Base-by-base conservation (phyloP, 306 rosid genomes). In the Dryas octopetala region DNA sequence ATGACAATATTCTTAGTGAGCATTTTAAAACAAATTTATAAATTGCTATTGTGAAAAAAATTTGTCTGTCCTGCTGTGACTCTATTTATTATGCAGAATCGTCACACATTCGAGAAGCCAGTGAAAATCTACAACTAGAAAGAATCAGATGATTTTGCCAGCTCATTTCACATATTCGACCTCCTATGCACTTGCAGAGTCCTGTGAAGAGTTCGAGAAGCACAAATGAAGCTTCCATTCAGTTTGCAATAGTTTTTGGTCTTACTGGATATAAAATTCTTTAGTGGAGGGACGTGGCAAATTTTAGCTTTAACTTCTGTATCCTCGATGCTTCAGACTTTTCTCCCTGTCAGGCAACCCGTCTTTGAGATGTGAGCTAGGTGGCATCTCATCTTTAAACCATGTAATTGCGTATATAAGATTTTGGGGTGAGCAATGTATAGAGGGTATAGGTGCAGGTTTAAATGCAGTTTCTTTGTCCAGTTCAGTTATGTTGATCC, bases 61-160 rank as follows among this genome's bases (percentile, higher is more conserved):
- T 46, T 68, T 68, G 13, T 45, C 41, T 48, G 11, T 15, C 15
- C 46, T 32, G 16, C 40, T 17, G 46, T 63, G 1, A 38, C 45
- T 4, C 57, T 52, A 15, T 51, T 13, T 77, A 80, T 76, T 81
- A 81, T 85, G 90, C 97, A 89, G 97, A 89, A 85, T 67, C 97
- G 89, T 62, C 90, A 85, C 51, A 68, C 88, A 7, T 87, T 61
- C 32, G 97, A 91, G 86, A 91, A 87, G 84, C 83, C 97, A 16
- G 91, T 91, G 71, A 87, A 84, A 84, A 91, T 89, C 77, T 87
- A 82, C 83, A 84, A 89, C 80, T 91, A 84, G 83, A 74, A 48
- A 26, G 14, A 57, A 9, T 62, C 61, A 17, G 28, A 52, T 70
- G 74, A 77, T 62, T 60, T 38, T 62, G 44, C 70, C 43, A 70